phyloP scores from a whole-genome alignment of 441 rosid species.

The Erodium trifolium region DNA sequence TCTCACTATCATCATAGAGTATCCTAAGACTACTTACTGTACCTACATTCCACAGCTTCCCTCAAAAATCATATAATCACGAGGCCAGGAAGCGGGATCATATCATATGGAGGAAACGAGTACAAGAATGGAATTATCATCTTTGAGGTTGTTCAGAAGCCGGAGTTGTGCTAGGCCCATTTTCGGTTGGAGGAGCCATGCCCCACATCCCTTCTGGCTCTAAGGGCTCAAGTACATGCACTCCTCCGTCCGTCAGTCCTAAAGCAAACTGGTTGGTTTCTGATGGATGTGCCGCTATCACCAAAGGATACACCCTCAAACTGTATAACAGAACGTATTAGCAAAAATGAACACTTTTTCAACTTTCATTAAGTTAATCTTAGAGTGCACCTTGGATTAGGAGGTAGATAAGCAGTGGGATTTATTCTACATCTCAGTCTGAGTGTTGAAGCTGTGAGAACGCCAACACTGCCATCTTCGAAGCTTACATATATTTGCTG shows the following conservation, averaged over 20 bases:
- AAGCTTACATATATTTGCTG: constrained; percentile 63
- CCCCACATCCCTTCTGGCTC: constrained; percentile 78
- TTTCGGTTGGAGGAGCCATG: constrained; percentile 53
- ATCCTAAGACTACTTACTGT: constrained; percentile 14
- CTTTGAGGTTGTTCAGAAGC: constrained; percentile 52
- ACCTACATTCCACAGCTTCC: constrained; percentile 31
- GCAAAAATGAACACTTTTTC: not conserved
- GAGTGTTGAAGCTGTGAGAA: constrained; percentile 52
- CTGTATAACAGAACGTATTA: constrained; percentile 31
- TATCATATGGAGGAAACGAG: constrained; percentile 16
- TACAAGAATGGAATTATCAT: constrained; percentile 23
- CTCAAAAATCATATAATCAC: constrained; percentile 24
- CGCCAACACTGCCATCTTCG: constrained; percentile 61
- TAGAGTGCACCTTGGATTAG: constrained; percentile 48
- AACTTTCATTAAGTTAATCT: not conserved
- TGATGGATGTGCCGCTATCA: constrained; percentile 75
- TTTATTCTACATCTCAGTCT: constrained; percentile 67
- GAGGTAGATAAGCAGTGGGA: constrained; percentile 51
- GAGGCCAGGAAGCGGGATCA: constrained; percentile 27
- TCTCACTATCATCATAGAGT: constrained; percentile 9
- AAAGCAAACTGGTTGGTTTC: constrained; percentile 69
- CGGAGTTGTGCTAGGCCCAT: constrained; percentile 38
- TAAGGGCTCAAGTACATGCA: constrained; percentile 58
- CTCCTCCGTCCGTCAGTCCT: constrained; percentile 75
- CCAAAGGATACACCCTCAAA: constrained; percentile 59